A percentile compares a stretch with the other conserved stretches of the same genome.
These are phyloP conservation scores for Alternaria atra DNA, from an alignment of 2,329 filamentous ascomycete species.

Conservation along the genomic window DNA sequence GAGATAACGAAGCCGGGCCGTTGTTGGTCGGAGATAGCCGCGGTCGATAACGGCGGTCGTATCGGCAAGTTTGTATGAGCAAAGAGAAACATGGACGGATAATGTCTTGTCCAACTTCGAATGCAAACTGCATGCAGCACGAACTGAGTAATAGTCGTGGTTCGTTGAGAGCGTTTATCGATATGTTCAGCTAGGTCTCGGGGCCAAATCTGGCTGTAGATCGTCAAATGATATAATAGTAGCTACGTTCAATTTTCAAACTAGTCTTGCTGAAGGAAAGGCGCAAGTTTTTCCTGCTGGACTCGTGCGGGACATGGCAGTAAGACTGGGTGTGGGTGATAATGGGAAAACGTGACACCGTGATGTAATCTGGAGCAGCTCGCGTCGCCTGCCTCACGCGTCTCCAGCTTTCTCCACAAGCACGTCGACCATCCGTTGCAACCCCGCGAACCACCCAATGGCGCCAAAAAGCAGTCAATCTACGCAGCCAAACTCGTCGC, in stretches of 20 bases:
- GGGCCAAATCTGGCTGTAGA: background rate
- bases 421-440: constrained; percentile 17
- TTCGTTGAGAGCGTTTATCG: background rate
- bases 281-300: background rate
- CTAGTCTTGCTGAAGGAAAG: background rate
- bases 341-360: constrained; percentile 32
- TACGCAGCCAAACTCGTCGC: constrained; percentile 42
- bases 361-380: constrained; percentile 21
- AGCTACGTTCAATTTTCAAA: background rate
- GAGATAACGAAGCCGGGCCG: constrained; percentile 14
- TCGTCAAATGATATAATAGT: background rate
- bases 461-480: constrained; percentile 49
- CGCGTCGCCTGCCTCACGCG: constrained; percentile 25
- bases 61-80: background rate
- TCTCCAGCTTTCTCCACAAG: constrained; percentile 17
- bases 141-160: background rate
- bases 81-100: background rate
- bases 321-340: background rate
- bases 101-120: background rate
- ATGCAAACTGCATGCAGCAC: background rate
- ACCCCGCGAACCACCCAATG: constrained; percentile 37
- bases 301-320: background rate
- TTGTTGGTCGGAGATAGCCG: constrained; percentile 1
- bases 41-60: background rate
- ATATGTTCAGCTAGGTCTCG: background rate